Evolutionary conservation across 2,329 filamentous ascomycete species (phyloP), one percentile per base, ranked within the genome.

Genomic region (Fusarium nurragi): DNA sequence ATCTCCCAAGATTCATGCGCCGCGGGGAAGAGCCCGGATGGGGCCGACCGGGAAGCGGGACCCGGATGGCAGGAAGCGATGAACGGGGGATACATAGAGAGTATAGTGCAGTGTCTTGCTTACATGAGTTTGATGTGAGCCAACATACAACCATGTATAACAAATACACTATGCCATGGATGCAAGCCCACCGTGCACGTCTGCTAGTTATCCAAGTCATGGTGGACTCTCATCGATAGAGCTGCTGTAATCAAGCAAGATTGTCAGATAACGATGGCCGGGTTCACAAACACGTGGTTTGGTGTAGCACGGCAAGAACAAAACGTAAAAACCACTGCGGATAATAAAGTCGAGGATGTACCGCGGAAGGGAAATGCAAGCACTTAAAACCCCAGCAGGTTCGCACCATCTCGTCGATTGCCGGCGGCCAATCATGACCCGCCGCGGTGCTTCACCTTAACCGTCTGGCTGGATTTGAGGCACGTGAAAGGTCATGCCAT

Each of bases 1-100:
- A 71, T 71, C 59, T 71, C 69, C 69, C 62, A 67, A 54, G 54
- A 67, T 71, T 71, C 59, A 71, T 71, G 69, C 69, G 56, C 60
- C 61, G 68, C 61, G 53, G 51, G 48, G 49, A 41, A 41, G 37
- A 58, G 58, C 53, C 66, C 64, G 60, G 58, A 65, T 63, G 52
- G 57, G 58, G 63, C 63, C 51, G 63, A 53, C 36, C 60, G 59
- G 57, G 66, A 45, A 64, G 59, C 50, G 62, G 67, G 62, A 41
- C 32, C 50, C 41, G 57, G 50, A 62, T 47, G 41, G 47, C 16
- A 56, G 21, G 58, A 62, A 51, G 34, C 37, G 47, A 39, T 64
- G 45, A 45, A 28, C 23, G 34, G 39, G 50, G 50, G 43, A 23
- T 23, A 18, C 14, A 16, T 16, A 51, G 9, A 34, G 48, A 34